These are phyloP conservation scores for Protea cynaroides DNA, from an alignment of 164 flowering plant species.

Conservation along the genomic window DNA sequence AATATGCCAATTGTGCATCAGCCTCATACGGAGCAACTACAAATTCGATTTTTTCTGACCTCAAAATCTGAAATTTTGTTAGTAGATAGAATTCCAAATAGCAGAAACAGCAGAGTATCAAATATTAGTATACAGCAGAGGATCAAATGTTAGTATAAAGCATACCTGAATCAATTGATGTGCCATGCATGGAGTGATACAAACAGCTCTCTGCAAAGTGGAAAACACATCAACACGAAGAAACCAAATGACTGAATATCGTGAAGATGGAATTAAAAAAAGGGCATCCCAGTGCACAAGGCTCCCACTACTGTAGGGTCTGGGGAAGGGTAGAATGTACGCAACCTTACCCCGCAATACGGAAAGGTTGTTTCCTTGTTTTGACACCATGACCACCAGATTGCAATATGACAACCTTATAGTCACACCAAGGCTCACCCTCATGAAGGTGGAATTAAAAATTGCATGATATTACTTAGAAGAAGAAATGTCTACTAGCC, in stretches of 20 bases:
- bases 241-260: not conserved
- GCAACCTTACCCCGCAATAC: too few relatives aligned
- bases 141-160: not conserved
- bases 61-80: constrained; percentile 45
- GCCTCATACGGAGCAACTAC: constrained; percentile 93
- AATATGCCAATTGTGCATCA: constrained; percentile 85
- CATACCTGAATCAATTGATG: constrained; percentile 60
- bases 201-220: constrained; percentile 56
- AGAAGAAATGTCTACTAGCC: too few relatives aligned
- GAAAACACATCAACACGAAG: not conserved
- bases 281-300: too few relatives aligned
- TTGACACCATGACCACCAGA: too few relatives aligned
- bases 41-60: constrained; percentile 57
- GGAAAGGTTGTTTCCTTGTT: too few relatives aligned
- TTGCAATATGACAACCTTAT: too few relatives aligned
- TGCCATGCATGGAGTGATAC: constrained; percentile 72
- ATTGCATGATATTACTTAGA: not conserved
- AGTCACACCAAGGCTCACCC: too few relatives aligned
- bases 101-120: not conserved
- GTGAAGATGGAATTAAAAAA: not conserved
- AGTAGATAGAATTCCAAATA: not conserved
- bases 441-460: not conserved
- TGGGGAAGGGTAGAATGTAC: too few relatives aligned
- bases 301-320: too few relatives aligned
- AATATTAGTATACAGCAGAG: not conserved